Percentiles rank a stretch among this genome's conserved stretches.
Conservation (phyloP, 192 early-diverging fungal species). For the Backusella psychrophila region DNA sequence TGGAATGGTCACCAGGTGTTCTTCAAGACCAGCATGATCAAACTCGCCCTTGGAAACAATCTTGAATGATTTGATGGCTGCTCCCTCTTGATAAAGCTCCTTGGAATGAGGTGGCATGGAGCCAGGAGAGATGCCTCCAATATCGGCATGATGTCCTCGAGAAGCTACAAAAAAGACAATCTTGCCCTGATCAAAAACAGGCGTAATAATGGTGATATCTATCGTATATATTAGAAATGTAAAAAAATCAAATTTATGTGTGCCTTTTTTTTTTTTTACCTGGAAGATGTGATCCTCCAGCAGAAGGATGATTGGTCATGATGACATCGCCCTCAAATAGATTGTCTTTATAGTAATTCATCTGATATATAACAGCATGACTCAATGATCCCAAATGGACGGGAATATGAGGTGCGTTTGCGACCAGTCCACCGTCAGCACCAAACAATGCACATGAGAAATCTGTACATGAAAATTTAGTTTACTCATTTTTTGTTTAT, state of each 20-base stretch:
- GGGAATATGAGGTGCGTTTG: conserved; percentile 87
- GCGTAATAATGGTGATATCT: conserved; percentile 96
- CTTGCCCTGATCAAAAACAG: conserved; percentile 77
- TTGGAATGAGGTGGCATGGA: conserved; percentile 94
- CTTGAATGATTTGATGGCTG: conserved; percentile 85
- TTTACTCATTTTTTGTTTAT: not conserved
- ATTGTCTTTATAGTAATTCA: conserved; percentile 61
- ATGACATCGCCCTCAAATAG: conserved; percentile 92
- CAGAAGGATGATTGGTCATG: conserved; percentile 93
- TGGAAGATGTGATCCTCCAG: conserved; percentile 93
- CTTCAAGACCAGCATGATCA: conserved; percentile 78
- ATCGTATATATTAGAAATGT: not conserved
- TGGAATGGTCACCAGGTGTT: conserved; percentile 77
- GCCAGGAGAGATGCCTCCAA: conserved; percentile 82
- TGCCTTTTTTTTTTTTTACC: conserved; percentile 19
- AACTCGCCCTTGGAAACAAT: conserved; percentile 82
- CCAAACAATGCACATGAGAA: conserved; percentile 98
- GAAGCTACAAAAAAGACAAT: conserved; percentile 96
- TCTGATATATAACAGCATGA: conserved; percentile 92
- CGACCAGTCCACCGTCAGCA: conserved; percentile 77
- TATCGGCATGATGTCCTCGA: conserved; percentile 92
- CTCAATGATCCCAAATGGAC: conserved; percentile 95
- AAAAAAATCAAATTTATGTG: not conserved
- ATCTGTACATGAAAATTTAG: conserved; percentile 42
- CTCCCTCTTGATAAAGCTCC: conserved; percentile 94